These are phyloP conservation scores for Cyclotella distinguenda DNA, from an alignment of 108 stramenopile genomes.

Conservation along the genomic window DNA sequence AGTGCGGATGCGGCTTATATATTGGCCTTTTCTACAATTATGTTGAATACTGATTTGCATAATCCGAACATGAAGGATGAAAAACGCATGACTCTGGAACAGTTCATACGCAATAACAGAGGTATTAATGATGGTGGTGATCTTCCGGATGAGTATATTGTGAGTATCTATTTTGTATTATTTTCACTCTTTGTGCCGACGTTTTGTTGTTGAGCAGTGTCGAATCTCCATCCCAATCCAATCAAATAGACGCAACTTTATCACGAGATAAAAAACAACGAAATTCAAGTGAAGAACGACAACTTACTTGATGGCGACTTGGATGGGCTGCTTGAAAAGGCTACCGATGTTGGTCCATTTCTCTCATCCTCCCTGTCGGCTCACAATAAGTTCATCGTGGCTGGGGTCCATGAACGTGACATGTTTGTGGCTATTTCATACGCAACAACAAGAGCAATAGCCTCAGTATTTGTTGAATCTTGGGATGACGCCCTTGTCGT, in stretches of 20 bases:
- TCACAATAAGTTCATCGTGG: constrained; percentile 47
- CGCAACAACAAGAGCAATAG: constrained; percentile 65
- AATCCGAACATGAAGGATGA: constrained; percentile 86
- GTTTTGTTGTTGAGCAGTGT: no score
- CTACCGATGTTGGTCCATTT: constrained; percentile 55
- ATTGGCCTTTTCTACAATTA: constrained; percentile 90
- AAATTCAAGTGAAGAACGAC: constrained; percentile 74
- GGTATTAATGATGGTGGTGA: constrained; percentile 91
- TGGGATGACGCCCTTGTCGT: constrained; percentile 85
- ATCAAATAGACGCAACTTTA: no score
- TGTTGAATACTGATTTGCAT: constrained; percentile 94
- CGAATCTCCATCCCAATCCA: no score
- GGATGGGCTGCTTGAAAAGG: constrained; percentile 61
- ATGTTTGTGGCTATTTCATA: constrained; percentile 84
- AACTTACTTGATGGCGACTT: constrained; percentile 52
- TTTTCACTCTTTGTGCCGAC: no score
- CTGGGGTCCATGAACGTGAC: constrained; percentile 88
- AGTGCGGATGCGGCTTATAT: constrained; percentile 93
- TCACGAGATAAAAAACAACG: constrained; percentile 70
- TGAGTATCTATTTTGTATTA: not conserved
- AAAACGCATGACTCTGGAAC: constrained; percentile 88
- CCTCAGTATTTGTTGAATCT: constrained; percentile 77
- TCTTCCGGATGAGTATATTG: constrained; percentile 77
- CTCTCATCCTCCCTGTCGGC: constrained; percentile 63
- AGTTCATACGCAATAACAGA: constrained; percentile 91